These are phyloP conservation scores for Hanseniaspora lindneri DNA, from an alignment of 805 yeast genomes.

Conservation along the genomic window DNA sequence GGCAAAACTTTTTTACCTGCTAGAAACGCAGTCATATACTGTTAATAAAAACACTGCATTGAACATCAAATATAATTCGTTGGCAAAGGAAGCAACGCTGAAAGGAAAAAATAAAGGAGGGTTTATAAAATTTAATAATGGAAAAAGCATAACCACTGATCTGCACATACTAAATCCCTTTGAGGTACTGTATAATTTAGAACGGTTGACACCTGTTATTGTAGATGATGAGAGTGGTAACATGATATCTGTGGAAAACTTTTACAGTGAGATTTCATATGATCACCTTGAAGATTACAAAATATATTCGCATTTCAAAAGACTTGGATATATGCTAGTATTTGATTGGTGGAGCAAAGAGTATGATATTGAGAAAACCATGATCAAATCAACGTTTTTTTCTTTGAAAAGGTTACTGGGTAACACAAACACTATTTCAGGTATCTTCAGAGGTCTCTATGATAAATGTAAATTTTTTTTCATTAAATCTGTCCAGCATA, in stretches of 20 bases:
- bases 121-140: conserved; percentile 12
- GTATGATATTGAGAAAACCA: not conserved
- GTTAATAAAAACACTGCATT: not conserved
- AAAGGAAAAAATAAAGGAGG: conserved; percentile 5
- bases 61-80: not conserved
- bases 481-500: not conserved
- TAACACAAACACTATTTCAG: not conserved
- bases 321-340: conserved; percentile 1
- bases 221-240: not conserved
- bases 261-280: not conserved
- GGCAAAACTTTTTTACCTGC: conserved; percentile 41
- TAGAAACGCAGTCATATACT: conserved; percentile 20
- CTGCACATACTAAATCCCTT: conserved; percentile 6
- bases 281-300: conserved; percentile 1
- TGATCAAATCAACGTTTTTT: not conserved
- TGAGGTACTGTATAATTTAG: conserved; percentile 12
- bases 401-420: not conserved
- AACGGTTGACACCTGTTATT: conserved; percentile 7
- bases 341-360: conserved; percentile 8
- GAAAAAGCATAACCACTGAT: conserved; percentile 6
- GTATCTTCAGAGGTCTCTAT: not conserved
- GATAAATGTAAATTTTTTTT: not conserved
- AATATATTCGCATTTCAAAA: conserved; percentile 4
- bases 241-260: conserved; percentile 6
- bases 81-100: not conserved